phyloP scores from a whole-genome alignment of 2,329 filamentous ascomycete species.

The Piedraia hortae region DNA sequence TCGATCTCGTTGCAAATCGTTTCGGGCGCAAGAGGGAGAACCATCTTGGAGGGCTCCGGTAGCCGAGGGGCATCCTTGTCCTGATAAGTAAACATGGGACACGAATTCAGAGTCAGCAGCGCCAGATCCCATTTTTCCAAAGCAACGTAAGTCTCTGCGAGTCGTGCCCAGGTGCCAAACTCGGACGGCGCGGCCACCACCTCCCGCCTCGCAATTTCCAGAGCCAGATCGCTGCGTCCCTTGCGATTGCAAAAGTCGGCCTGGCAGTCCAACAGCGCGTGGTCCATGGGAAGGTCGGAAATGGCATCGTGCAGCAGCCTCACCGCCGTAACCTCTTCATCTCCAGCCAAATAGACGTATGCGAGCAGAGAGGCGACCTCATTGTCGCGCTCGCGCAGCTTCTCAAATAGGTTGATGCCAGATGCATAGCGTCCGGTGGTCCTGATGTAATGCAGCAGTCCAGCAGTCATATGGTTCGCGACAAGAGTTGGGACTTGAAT shows the following conservation, averaged over 20 bases:
- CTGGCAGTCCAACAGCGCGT: conserved; percentile 82
- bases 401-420: conserved; percentile 93
- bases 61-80: conserved; percentile 89
- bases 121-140: conserved; percentile 95
- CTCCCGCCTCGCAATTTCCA: conserved; percentile 79
- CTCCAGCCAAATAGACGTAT: conserved; percentile 74
- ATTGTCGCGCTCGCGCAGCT: conserved; percentile 65
- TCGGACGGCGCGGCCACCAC: conserved; percentile 90
- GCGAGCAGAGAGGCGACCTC: conserved; percentile 84
- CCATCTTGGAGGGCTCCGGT: conserved; percentile 72
- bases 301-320: conserved; percentile 66
- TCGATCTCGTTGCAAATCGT: conserved; percentile 89
- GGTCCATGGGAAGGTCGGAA: conserved; percentile 87
- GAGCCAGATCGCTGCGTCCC: conserved; percentile 58
- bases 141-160: conserved; percentile 80
- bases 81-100: conserved; percentile 98
- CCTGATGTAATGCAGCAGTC: conserved; percentile 76
- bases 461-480: conserved; percentile 84
- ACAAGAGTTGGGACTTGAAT: conserved; percentile 94
- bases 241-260: conserved; percentile 78
- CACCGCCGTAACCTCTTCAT: conserved; percentile 91
- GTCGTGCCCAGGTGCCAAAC: conserved; percentile 82
- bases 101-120: conserved; percentile 83
- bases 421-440: conserved; percentile 86
- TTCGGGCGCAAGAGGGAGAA: conserved; percentile 64